phyloP scores from a whole-genome alignment of 345 rosid species.

The Gynandropsis gynandra region DNA sequence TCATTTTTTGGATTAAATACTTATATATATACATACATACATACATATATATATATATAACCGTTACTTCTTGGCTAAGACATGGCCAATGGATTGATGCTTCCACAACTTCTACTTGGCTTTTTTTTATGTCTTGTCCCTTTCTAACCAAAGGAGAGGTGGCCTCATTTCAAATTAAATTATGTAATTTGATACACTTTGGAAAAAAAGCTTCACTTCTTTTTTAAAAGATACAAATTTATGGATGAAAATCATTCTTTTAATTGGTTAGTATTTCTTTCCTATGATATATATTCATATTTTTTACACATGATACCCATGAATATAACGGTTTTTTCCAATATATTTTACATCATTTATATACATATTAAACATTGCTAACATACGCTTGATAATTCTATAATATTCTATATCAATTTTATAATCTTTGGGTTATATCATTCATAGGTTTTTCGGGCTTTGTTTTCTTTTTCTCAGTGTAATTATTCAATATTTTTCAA shows the following conservation, averaged over 20 bases:
- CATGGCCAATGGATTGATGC: conserved; percentile 22
- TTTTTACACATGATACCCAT: conserved; percentile 21
- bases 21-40: too few species aligned
- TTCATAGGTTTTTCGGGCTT: too few species aligned
- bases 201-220: conserved; percentile 12
- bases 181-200: conserved; percentile 25
- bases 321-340: too few species aligned
- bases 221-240: conserved; percentile 13
- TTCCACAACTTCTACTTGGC: conserved; percentile 20
- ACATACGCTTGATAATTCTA: too few species aligned
- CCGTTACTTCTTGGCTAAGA: conserved; percentile 29
- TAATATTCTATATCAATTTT: too few species aligned
- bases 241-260: neutral
- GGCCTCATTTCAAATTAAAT: conserved; percentile 7
- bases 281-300: conserved; percentile 18
- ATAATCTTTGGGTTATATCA: too few species aligned
- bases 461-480: too few species aligned
- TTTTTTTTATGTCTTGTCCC: conserved; percentile 20
- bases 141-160: conserved; percentile 25
- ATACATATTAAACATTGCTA: too few species aligned
- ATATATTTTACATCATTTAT: too few species aligned
- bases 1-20: too few species aligned
- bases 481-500: too few species aligned
- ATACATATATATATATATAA: neutral
- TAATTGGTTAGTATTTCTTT: conserved; percentile 16